Conservation (phyloP, 1,284 basidiomycete species). For the Takashimella koratensis region DNA sequence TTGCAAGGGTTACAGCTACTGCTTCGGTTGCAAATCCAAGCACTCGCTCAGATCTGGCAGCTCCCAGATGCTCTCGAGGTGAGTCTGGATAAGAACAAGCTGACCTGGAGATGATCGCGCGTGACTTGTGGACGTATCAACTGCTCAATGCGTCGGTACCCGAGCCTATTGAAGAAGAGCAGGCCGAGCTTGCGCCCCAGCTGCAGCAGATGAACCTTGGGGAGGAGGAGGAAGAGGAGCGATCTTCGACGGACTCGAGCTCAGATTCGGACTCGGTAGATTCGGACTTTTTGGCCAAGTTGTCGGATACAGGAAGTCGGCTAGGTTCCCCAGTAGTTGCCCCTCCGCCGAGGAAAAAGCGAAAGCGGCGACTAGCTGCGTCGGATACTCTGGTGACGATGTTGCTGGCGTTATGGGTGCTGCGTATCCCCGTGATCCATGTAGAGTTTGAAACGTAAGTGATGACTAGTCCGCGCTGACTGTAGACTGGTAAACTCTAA, state of each 20-base stretch:
- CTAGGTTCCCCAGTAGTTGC: background rate
- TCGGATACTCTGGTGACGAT: constrained; percentile 50
- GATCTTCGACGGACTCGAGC: background rate
- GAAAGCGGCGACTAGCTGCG: constrained; percentile 5
- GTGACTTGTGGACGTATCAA: constrained; percentile 76
- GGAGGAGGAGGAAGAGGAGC: background rate
- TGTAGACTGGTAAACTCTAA: constrained; percentile 59
- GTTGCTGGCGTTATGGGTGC: constrained; percentile 68
- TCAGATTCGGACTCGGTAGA: background rate
- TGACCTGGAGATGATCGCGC: constrained; percentile 60
- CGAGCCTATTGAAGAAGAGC: background rate
- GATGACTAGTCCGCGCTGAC: background rate
- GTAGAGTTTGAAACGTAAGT: constrained; percentile 67
- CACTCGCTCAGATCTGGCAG: constrained; percentile 63
- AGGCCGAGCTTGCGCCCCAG: background rate
- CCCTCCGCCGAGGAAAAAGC: background rate
- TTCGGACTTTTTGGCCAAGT: background rate
- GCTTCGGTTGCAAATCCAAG: constrained; percentile 66
- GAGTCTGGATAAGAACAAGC: constrained; percentile 20
- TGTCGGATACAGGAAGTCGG: background rate
- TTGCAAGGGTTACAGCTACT: constrained; percentile 77
- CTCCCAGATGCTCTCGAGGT: constrained; percentile 79
- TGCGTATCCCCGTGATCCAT: constrained; percentile 70
- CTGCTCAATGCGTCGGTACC: constrained; percentile 57
- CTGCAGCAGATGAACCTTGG: background rate